These are phyloP conservation scores for Mortierella sp. DNA, from an alignment of 371 early-diverging fungal species.

Conservation along the genomic window DNA sequence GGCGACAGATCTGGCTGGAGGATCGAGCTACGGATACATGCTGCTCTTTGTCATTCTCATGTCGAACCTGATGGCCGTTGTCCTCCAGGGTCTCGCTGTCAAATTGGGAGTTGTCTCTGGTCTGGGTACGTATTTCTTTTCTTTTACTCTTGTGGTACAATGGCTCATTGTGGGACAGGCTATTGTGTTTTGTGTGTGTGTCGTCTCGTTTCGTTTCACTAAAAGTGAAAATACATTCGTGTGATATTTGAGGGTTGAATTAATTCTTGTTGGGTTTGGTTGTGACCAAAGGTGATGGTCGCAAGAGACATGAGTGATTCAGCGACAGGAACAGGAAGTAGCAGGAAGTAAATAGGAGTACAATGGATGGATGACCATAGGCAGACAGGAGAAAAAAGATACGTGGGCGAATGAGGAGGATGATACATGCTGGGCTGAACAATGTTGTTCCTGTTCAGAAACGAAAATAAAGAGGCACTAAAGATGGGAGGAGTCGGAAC, in stretches of 20 bases:
- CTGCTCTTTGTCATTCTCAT: slow-evolving; percentile 80
- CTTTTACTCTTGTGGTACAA: neutral
- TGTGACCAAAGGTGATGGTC: no score
- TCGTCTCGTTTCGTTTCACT: neutral
- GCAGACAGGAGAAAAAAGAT: neutral
- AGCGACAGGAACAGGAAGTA: neutral
- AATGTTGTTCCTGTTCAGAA: neutral
- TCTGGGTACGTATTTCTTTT: slow-evolving; percentile 51
- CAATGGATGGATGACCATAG: neutral
- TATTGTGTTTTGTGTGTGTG: neutral
- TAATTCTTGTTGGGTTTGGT: neutral
- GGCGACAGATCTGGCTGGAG: slow-evolving; percentile 82
- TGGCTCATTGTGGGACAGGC: neutral
- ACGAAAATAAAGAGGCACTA: neutral
- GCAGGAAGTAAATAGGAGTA: neutral
- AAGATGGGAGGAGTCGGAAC: slow-evolving; percentile 6
- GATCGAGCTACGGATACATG: slow-evolving; percentile 81
- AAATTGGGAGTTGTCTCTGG: slow-evolving; percentile 86
- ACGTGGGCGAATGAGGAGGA: neutral
- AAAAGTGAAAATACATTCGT: neutral
- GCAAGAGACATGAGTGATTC: neutral
- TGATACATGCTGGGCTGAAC: neutral
- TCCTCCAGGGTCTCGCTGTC: slow-evolving; percentile 83
- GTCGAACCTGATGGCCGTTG: slow-evolving; percentile 83
- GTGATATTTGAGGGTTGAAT: neutral